phyloP scores from a whole-genome alignment of 2,329 filamentous ascomycete genomes.

The Fusarium keratoplasticum region DNA sequence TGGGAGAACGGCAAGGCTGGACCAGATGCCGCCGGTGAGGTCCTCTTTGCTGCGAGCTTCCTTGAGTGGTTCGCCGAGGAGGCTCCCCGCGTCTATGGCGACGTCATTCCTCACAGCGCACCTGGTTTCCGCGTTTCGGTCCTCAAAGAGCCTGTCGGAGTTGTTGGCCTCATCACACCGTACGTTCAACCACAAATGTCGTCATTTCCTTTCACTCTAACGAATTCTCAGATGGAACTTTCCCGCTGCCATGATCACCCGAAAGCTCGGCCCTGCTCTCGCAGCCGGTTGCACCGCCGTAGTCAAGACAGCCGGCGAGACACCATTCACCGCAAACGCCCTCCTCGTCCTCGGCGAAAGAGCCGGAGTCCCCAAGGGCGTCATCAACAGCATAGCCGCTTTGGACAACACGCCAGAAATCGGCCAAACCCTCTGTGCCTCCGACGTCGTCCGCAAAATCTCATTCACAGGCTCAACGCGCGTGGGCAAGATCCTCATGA shows the following conservation, averaged over 20 bases:
- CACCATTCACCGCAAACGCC: slow-evolving; percentile 77
- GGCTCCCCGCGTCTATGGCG: slow-evolving; percentile 67
- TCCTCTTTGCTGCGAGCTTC: slow-evolving; percentile 65
- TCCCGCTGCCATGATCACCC: slow-evolving; percentile 61
- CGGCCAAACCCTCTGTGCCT: neutral
- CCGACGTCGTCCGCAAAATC: neutral
- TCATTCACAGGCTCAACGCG: neutral
- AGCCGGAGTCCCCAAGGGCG: slow-evolving; percentile 74
- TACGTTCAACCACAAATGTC: neutral
- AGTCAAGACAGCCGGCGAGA: slow-evolving; percentile 76
- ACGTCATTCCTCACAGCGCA: slow-evolving; percentile 67
- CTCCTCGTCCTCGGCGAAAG: slow-evolving; percentile 73
- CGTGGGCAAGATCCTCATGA: neutral
- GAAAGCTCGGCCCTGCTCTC: slow-evolving; percentile 61
- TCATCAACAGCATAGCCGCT: slow-evolving; percentile 70
- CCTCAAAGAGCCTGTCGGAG: neutral
- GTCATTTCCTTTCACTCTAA: slow-evolving; percentile 36
- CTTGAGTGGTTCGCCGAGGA: slow-evolving; percentile 72
- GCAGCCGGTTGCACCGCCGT: slow-evolving; percentile 82
- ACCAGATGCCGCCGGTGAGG: slow-evolving; percentile 67
- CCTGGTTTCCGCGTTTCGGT: slow-evolving; percentile 15
- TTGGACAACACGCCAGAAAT: slow-evolving; percentile 74
- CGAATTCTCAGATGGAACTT: slow-evolving; percentile 63
- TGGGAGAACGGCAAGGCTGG: slow-evolving; percentile 77
- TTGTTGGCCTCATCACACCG: neutral